Evolutionary conservation across 805 yeast genomes (phyloP), one percentile per base, ranked within the genome.

Genomic region (Ogataea trehalophila): DNA sequence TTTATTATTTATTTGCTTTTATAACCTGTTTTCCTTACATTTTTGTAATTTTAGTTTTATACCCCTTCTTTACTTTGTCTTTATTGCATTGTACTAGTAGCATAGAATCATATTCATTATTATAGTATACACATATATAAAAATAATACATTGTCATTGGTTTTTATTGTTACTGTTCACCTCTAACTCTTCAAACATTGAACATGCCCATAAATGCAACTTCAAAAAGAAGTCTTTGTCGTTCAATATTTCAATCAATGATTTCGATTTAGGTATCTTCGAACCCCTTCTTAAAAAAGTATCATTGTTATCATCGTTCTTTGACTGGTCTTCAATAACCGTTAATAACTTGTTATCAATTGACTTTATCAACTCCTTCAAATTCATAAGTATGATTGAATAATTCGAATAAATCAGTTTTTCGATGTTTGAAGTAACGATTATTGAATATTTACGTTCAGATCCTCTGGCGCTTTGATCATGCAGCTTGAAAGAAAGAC

Each of bases 391-490:
- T 1, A 82, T 71, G 40, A 74, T 61, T 36, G 77, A 74, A 82
- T 87, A 84, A 51, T 77, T 73, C 31, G 69, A 63, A n/a, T 82
- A 62, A 15, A 85, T 60, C 15, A 66, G 72, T n/a, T 67, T 57
- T 49, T 78, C 87, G 18, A 73, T 67, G 55, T 81, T 85, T 11
- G 77, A 68, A 1, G 81, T 73, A 14, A 83, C 79, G 47, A 83
- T 72, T 17, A 83, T 61, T 0, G 84, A 72, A 55, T 83, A 85
- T 44, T 85, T 75, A 48, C 92, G 68, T 60, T 85, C 90, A 1
- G 85, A 79, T 2, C 92, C 92, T 47, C 92, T 70, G 0, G 92
- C 90, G 42, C 79, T 77, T 13, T 72, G 65, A 61, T 85, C 92
- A 37, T 71, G 70, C 31, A 84, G 62, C 59, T 83, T 83, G 68